These are phyloP conservation scores for Penicillium longicatenatum DNA, from an alignment of 495 filamentous ascomycete species.

Conservation along the genomic window DNA sequence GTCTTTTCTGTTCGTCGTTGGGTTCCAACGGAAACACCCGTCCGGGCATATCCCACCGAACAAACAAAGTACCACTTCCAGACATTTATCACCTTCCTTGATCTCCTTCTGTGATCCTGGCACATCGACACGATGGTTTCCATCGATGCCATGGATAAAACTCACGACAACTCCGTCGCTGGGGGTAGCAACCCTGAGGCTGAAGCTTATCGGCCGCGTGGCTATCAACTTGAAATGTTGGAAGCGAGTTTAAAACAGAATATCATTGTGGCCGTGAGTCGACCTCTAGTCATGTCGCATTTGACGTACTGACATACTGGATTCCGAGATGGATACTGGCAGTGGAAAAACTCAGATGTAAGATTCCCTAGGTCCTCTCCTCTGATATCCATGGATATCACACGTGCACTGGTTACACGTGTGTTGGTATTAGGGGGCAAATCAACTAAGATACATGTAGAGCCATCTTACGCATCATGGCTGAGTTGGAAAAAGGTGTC, in stretches of 20 bases:
- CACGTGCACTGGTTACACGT: too few relatives aligned
- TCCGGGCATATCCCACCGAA: not conserved
- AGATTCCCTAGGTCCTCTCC: too few relatives aligned
- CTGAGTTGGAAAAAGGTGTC: slow-evolving; percentile 66
- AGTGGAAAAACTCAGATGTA: slow-evolving; percentile 93
- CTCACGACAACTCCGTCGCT: not conserved
- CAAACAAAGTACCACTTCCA: not conserved
- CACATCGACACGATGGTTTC: not conserved
- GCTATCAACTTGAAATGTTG: slow-evolving; percentile 91
- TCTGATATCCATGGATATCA: too few relatives aligned
- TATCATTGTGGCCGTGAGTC: slow-evolving; percentile 77
- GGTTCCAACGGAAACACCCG: not conserved
- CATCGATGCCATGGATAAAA: slow-evolving; percentile 14
- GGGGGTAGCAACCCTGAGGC: slow-evolving; percentile 12
- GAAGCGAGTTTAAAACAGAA: slow-evolving; percentile 76
- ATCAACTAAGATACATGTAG: slow-evolving; percentile 41
- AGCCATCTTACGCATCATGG: slow-evolving; percentile 74
- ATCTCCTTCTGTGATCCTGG: not conserved
- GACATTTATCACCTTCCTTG: not conserved
- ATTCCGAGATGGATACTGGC: slow-evolving; percentile 84
- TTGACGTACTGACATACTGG: not conserved
- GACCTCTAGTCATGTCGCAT: not conserved
- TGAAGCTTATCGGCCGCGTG: slow-evolving; percentile 51
- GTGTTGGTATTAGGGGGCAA: too few relatives aligned
- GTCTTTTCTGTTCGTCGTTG: not conserved